Conservation (phyloP, 192 early-diverging fungal genomes). For the Gamsiella multidivaricata region DNA sequence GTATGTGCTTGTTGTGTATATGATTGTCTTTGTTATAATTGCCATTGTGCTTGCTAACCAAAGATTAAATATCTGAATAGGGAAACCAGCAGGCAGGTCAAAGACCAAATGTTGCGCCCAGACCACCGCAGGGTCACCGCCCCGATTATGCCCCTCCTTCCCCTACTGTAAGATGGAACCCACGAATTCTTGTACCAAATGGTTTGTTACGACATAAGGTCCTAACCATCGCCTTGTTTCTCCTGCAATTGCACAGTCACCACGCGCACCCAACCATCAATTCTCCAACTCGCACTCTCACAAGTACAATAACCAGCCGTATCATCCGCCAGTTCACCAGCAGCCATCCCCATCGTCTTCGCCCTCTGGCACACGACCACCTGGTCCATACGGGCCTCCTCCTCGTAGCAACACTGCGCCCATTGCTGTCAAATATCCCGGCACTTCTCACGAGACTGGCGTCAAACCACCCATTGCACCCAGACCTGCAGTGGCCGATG, state of each 20-base stretch:
- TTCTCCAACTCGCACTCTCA: conserved; percentile 22
- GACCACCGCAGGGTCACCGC: conserved; percentile 48
- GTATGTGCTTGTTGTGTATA: conserved; percentile 9
- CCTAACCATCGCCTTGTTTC: too few species aligned
- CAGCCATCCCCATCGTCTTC: conserved; percentile 37
- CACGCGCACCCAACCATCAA: conserved; percentile 31
- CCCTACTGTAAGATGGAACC: conserved; percentile 35
- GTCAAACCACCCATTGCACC: conserved; percentile 17
- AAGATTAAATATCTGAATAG: conserved; percentile 4
- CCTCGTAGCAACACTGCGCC: conserved; percentile 36
- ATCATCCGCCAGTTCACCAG: conserved; percentile 12
- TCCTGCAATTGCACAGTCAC: conserved; percentile 19
- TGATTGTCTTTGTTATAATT: not conserved
- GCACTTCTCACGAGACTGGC: conserved; percentile 12
- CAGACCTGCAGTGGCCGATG: conserved; percentile 44
- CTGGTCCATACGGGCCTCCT: conserved; percentile 29
- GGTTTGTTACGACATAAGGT: too few species aligned
- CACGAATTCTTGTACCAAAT: not conserved
- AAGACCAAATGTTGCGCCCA: conserved; percentile 49
- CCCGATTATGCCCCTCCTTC: conserved; percentile 48
- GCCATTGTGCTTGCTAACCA: not conserved
- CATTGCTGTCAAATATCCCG: conserved; percentile 42
- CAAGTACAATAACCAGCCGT: conserved; percentile 21
- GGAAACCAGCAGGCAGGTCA: conserved; percentile 41
- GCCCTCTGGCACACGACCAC: conserved; percentile 29